Evolutionary conservation across 768 basidiomycete species (phyloP), one percentile per base, ranked within the genome.

Genomic region (Suillus paluster): DNA sequence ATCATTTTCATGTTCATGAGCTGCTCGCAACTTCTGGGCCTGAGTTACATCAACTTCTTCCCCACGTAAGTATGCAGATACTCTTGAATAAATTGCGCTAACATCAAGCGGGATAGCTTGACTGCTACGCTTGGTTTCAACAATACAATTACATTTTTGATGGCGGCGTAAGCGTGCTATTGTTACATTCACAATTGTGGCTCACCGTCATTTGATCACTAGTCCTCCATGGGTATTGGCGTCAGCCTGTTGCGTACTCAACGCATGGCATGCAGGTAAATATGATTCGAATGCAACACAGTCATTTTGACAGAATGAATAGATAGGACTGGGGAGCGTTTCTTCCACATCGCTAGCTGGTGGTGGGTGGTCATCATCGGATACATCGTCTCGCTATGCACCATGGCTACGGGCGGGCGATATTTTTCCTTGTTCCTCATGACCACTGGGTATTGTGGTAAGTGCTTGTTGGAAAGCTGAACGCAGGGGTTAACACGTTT

Each of bases 141-240:
- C 15, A 88, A 84, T 1, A 88, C 85, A 0, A 71, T 84, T 55
- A 87, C 80, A 33, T 73, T 89, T n/a, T 75, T 89, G 23, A 75
- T 89, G 30, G 80, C 84, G 19, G 86, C 87, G 86, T 88, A 67
- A 67, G 84, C 68, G 52, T 2, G 34, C 27, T 6, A n/a, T 41
- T 56, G 27, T 10, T 25, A 58, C 17, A 39, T 50, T 23, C 14
- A 14, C n/a, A 45, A 10, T 9, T 5, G 17, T 49, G 1, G n/a
- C 21, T 55, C 39, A 6, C 14, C 21, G 11, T 6, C 9, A 3
- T 38, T 14, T 63, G 33, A 33, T 52, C 8, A 19, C 10, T 50
- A 88, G 87, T 5, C 88, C 88, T 2, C 88, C 86, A 10, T 88
- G 87, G 87, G 74, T 87, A n/a, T 67, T 86, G 17, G 77, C 85